Evolutionary conservation across 129 eudicot genomes (phyloP), one percentile per base, ranked within the genome.

Genomic region (Flaveria robusta): DNA sequence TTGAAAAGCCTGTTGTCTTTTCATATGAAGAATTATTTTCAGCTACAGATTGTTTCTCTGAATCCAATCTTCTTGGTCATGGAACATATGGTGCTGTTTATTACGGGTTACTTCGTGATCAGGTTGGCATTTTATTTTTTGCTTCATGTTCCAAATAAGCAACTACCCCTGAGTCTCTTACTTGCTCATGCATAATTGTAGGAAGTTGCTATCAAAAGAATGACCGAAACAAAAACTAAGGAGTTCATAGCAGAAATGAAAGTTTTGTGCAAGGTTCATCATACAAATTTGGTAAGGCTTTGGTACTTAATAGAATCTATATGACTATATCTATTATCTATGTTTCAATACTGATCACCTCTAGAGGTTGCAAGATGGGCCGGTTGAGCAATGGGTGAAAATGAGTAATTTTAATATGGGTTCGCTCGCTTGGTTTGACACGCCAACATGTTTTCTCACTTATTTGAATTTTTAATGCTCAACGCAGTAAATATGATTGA

Each of bases 201-300:
- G 98, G 98, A 94, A 88, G 97, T 91, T 79, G 97, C 96, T 27
- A 86, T 94, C 26, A 94, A 94, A 72, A 88, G 84, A 76, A 94
- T 94, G 98, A 94, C 89, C 19, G 91, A 88, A 15, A 91, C 86
- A 11, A 91, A 94, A 77, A 87, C 97, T 8, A 94, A 87, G 77
- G 98, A 91, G 74, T 94, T 94, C 73, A 82, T 85, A 72, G 91
- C 89, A 49, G 98, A 94, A 81, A 91, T 94, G 91, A 94, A 94
- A 89, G 96, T 94, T 75, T 82, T 94, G 74, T 91, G 98, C 92
- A 94, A 83, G 76, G 97, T 94, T 84, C 98, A 94, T 74, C 98
- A 94, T 81, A 80, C 91, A 54, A 94, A 94, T 88, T 77, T 94
- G 98, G 98, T 91, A 87, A 88, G 80, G 77, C 78, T 23, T 55